Percentiles rank a stretch among this genome's conserved stretches.
Evolutionary conservation across 345 rosid species (phyloP).

Genomic region (Acer negundo): DNA sequence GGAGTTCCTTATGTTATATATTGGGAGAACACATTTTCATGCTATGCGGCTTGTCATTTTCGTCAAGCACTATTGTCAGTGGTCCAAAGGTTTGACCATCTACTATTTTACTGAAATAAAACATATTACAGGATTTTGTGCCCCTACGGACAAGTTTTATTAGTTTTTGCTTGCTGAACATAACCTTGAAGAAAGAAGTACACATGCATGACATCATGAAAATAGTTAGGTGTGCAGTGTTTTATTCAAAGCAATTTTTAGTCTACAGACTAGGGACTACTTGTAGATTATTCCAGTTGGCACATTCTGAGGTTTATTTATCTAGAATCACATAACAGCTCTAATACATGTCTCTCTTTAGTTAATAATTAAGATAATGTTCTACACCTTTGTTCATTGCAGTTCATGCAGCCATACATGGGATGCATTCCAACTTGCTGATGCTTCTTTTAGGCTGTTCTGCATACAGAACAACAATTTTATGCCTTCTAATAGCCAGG

Average conservation of each 20-base stretch:
- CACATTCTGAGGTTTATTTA: not conserved
- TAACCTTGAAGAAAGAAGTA: not conserved
- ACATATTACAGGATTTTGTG: not conserved
- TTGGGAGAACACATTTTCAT: slow-evolving; percentile 67
- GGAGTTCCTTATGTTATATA: slow-evolving; percentile 88
- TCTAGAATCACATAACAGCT: not conserved
- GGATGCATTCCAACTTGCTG: slow-evolving; percentile 92
- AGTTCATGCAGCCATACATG: slow-evolving; percentile 90
- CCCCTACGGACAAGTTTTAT: not conserved
- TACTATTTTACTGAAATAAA: not conserved
- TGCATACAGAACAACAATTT: slow-evolving; percentile 47
- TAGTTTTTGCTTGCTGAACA: slow-evolving; percentile 13
- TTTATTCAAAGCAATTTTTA: not conserved
- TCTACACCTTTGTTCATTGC: slow-evolving; percentile 36
- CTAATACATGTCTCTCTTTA: not conserved
- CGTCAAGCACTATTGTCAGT: slow-evolving; percentile 81
- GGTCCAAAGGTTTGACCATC: slow-evolving; percentile 65
- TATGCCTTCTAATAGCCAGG: slow-evolving; percentile 44
- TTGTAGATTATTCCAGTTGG: not conserved
- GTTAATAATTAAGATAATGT: slow-evolving; percentile 9
- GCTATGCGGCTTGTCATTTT: slow-evolving; percentile 79
- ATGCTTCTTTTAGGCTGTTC: slow-evolving; percentile 84
- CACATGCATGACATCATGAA: not conserved
- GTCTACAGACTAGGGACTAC: not conserved
- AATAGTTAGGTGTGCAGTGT: not conserved